Conservation (phyloP, 352 stramenopile species). For the Phytopythium boreale region DNA sequence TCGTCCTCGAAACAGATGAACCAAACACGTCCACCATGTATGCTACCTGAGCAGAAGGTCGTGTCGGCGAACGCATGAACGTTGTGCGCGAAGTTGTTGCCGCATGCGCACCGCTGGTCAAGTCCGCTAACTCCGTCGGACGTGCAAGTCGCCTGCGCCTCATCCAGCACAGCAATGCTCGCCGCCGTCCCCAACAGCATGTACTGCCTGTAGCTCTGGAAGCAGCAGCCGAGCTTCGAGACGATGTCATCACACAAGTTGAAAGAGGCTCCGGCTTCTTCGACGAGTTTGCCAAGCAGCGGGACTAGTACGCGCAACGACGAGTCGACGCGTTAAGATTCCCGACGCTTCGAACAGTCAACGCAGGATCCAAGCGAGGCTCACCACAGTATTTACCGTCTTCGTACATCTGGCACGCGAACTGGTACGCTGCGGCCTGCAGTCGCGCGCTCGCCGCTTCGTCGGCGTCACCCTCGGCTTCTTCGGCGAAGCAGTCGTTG, state of each 20-base stretch:
- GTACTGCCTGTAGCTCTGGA: constrained; percentile 81
- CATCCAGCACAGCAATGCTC: constrained; percentile 41
- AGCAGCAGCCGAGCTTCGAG: constrained; percentile 71
- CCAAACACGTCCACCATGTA: not conserved
- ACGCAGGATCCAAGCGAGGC: not conserved
- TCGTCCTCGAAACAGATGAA: not conserved
- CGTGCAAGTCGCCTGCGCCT: constrained; percentile 48
- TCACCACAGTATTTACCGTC: constrained; percentile 73
- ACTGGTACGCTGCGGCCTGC: constrained; percentile 63
- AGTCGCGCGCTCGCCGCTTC: constrained; percentile 52
- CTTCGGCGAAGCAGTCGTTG: constrained; percentile 61
- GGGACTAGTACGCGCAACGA: constrained; percentile 29
- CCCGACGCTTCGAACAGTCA: not conserved
- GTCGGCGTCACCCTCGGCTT: constrained; percentile 40
- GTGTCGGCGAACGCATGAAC: constrained; percentile 50
- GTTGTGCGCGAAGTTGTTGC: constrained; percentile 42
- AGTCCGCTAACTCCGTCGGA: constrained; percentile 34
- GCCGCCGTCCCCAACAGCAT: constrained; percentile 58
- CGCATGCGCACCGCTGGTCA: constrained; percentile 48
- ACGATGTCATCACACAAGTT: constrained; percentile 74
- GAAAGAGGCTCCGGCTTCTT: constrained; percentile 45
- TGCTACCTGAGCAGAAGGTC: constrained; percentile 49
- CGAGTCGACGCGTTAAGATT: not conserved
- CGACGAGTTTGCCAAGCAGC: constrained; percentile 46
- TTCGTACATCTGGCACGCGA: constrained; percentile 56